These are phyloP conservation scores for Thyridium curvatum DNA, from an alignment of 2,329 filamentous ascomycete genomes.

Conservation along the genomic window DNA sequence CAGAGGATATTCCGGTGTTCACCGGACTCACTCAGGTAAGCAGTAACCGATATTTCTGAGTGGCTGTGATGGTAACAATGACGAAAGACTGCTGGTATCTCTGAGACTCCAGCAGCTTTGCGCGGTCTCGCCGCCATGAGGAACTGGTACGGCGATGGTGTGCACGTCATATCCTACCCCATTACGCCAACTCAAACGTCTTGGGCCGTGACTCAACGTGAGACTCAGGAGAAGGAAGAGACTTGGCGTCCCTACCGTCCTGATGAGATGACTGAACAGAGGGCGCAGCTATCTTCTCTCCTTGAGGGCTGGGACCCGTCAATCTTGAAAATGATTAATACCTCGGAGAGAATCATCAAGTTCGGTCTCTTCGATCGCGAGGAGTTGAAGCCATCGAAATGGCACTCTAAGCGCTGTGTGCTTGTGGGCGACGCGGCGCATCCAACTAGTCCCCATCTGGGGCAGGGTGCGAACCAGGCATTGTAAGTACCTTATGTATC, in stretches of 20 bases:
- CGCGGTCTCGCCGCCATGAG: conserved; percentile 6
- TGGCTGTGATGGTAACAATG: not conserved
- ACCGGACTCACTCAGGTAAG: conserved; percentile 11
- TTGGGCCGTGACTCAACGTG: conserved; percentile 15
- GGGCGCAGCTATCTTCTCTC: conserved; percentile 7
- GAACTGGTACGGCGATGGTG: conserved; percentile 17
- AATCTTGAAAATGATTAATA: conserved; percentile 10
- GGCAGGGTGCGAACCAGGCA: conserved; percentile 15
- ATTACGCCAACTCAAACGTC: conserved; percentile 11
- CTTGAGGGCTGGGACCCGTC: conserved; percentile 11
- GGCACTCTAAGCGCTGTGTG: conserved; percentile 14
- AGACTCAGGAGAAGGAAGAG: conserved; percentile 12
- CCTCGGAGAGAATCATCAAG: conserved; percentile 15
- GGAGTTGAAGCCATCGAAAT: conserved; percentile 12
- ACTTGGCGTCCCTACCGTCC: conserved; percentile 14
- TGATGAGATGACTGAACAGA: conserved; percentile 10
- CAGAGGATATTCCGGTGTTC: conserved; percentile 10
- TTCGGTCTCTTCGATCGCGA: conserved; percentile 18
- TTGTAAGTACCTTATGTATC: not conserved
- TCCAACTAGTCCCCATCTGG: conserved; percentile 17
- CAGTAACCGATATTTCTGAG: no score
- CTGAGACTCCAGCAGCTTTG: conserved; percentile 9
- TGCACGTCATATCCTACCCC: conserved; percentile 16
- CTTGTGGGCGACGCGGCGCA: conserved; percentile 7
- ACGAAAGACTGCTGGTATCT: conserved; percentile 14